Conservation (phyloP, 202 grass and related monocot genomes). For the Alloteropsis angusta region DNA sequence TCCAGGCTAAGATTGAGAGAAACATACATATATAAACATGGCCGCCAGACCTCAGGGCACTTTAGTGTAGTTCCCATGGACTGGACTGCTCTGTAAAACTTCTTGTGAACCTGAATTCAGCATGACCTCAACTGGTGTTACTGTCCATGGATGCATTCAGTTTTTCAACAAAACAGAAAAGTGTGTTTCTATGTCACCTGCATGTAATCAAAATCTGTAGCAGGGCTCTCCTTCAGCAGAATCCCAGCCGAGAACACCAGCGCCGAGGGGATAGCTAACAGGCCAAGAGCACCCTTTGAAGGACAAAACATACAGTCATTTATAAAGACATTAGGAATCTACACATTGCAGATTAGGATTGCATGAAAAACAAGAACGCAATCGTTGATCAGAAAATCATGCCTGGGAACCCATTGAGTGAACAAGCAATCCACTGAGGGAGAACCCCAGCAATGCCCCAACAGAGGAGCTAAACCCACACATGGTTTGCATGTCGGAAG, state of each 20-base stretch:
- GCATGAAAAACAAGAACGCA: background rate
- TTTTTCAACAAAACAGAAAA: conserved; percentile 6
- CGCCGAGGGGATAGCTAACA: conserved; percentile 58
- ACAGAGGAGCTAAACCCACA: conserved; percentile 64
- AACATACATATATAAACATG: conserved; percentile 65
- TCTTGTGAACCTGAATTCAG: conserved; percentile 52
- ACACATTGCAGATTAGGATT: too few species aligned
- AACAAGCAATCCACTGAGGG: conserved; percentile 77
- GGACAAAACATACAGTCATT: background rate
- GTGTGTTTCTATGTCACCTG: conserved; percentile 33
- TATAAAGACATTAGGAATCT: too few species aligned
- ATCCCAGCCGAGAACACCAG: conserved; percentile 59
- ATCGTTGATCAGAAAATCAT: conserved; percentile 5
- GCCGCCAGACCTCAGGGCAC: conserved; percentile 59
- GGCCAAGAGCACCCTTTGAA: conserved; percentile 65
- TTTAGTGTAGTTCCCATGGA: conserved; percentile 54
- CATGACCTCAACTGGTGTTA: background rate
- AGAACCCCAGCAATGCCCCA: conserved; percentile 65
- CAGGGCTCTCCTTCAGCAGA: conserved; percentile 48
- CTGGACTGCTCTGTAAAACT: conserved; percentile 45
- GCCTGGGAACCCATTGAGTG: conserved; percentile 65
- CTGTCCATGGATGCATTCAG: background rate
- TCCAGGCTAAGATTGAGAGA: conserved; percentile 63
- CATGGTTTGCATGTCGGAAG: conserved; percentile 61
- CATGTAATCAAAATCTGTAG: conserved; percentile 40